Evolutionary conservation across 768 basidiomycete species (phyloP), one percentile per base, ranked within the genome.

Genomic region (Mycena metata): DNA sequence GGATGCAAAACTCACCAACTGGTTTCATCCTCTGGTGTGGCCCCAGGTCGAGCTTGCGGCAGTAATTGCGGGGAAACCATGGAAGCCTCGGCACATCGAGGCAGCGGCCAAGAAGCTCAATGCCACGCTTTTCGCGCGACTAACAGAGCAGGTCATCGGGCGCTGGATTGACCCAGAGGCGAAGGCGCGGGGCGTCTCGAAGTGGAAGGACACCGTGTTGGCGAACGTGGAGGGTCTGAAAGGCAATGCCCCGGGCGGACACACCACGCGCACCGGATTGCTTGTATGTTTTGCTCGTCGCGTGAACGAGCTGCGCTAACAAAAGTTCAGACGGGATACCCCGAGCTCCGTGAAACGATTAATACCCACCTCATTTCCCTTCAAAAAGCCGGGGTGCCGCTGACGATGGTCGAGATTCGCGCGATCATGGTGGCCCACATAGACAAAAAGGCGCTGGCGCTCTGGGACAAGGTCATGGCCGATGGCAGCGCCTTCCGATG

Each of bases 401-500:
- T 36, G 36, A 36, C 12, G 36, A 36, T 36, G 36, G 36, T 36
- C 36, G 36, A 36, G 12, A 36, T 36, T 12, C 36, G 21, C 46
- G 46, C 19, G 9, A n/a, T 47, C 7, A 47, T 47, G 46, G n/a
- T n/a, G 19, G 46, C n/a, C 21, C 46, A 47, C 21, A 47, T 47
- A 8, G 17, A 47, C 5, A 10, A 47, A 7, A 6, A 21, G 9
- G 46, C 46, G 7, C 46, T n/a, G 10, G 19, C n/a, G 9, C 46
- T 47, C 12, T 47, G 72, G 26, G 12, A 50, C 60, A 5, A 39
- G 13, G 12, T 6, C 7, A 36, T 36, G 36, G 36, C 36, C 36
- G 66, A 74, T 51, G 74, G 76, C 7, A 56, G 15, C 9, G 36
- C 7, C 3, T 79, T 81, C 51, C 51, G 49, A 1, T 75, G 73